A percentile compares a stretch with the other conserved stretches of the same genome.
These are phyloP conservation scores for Hymenoscyphus repandus DNA, from an alignment of 2,329 filamentous ascomycete genomes.

Conservation along the genomic window DNA sequence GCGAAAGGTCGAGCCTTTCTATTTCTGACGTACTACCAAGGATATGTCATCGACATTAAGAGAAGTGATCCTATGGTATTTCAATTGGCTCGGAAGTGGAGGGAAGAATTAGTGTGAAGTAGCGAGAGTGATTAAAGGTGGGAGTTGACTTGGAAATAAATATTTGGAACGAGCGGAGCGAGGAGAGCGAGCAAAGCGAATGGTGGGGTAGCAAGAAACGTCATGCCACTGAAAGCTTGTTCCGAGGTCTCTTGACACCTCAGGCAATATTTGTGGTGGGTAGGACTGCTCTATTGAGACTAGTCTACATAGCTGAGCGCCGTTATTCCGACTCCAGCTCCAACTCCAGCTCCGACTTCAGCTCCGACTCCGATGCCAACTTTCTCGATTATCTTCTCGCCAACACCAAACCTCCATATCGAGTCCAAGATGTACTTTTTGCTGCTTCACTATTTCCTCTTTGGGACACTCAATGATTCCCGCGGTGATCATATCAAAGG, in stretches of 20 bases:
- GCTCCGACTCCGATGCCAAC: background rate
- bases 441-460: too few relatives aligned
- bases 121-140: background rate
- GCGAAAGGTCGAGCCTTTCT: background rate
- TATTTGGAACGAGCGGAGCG: background rate
- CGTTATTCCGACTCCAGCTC: too few relatives aligned
- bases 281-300: too few relatives aligned
- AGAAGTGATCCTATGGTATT: background rate
- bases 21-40: background rate
- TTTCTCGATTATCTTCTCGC: too few relatives aligned
- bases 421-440: too few relatives aligned
- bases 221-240: background rate
- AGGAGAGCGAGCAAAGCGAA: background rate
- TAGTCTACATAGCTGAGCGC: too few relatives aligned
- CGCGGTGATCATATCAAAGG: too few relatives aligned
- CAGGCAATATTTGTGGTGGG: too few relatives aligned
- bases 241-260: too few relatives aligned
- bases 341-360: background rate
- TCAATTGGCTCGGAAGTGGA: constrained; percentile 3
- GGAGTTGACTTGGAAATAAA: background rate
- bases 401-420: too few relatives aligned
- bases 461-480: too few relatives aligned
- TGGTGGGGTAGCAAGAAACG: background rate
- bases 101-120: background rate
- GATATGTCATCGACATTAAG: background rate